Evolutionary conservation across 345 rosid genomes (phyloP).

Genomic region (Streptanthus diversifolius): DNA sequence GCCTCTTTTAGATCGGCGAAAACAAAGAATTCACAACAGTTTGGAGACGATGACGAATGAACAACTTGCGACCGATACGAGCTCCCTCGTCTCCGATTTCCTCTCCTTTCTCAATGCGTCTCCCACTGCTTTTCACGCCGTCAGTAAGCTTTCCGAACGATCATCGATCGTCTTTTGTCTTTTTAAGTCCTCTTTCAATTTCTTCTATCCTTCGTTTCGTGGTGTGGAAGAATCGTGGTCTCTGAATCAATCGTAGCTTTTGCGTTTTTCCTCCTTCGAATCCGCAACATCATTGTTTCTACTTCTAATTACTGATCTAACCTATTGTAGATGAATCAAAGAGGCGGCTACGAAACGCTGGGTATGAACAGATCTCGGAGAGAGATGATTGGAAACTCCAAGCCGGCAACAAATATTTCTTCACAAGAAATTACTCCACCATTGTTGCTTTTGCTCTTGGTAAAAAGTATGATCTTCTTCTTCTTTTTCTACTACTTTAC

Average conservation of each 20-base stretch:
- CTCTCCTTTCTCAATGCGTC: conserved; percentile 82
- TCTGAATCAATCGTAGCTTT: neutral
- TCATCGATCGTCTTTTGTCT: neutral
- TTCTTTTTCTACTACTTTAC: too few relatives aligned
- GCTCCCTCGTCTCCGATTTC: conserved; percentile 52
- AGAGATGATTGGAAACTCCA: conserved; percentile 80
- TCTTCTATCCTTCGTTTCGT: neutral
- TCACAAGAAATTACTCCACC: conserved; percentile 89
- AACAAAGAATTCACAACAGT: neutral
- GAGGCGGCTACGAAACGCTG: conserved; percentile 54
- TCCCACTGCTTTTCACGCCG: conserved; percentile 99
- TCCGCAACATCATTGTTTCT: neutral
- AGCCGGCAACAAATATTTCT: conserved; percentile 80
- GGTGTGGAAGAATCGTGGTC: neutral
- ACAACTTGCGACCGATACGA: conserved; percentile 22
- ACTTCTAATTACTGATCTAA: neutral
- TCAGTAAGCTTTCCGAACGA: conserved; percentile 45
- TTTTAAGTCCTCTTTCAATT: neutral
- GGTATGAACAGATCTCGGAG: conserved; percentile 74
- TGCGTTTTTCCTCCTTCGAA: too few relatives aligned
- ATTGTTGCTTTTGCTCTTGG: conserved; percentile 93
- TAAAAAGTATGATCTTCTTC: conserved; percentile 45
- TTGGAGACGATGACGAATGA: conserved; percentile 34
- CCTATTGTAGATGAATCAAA: conserved; percentile 71
- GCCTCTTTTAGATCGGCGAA: neutral